Evolutionary conservation across 306 rosid genomes (phyloP).

Genomic region (Myrica gale): DNA sequence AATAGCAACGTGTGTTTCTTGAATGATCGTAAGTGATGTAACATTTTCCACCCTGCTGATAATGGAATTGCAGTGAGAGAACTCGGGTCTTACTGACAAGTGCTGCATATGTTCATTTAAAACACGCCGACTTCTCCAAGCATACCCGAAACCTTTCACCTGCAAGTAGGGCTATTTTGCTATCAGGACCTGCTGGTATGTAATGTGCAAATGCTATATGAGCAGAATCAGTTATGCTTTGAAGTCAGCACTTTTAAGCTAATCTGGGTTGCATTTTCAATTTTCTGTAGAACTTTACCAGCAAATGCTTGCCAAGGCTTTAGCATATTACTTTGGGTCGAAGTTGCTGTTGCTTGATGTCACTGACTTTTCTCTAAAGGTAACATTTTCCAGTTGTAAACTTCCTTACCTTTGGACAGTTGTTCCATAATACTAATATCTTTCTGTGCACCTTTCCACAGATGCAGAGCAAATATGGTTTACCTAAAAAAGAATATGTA

Average conservation of each 20-base stretch:
- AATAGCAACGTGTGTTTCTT: not conserved
- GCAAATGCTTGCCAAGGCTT: constrained; percentile 86
- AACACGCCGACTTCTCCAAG: constrained; percentile 61
- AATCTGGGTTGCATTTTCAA: constrained; percentile 12
- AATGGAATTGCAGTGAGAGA: constrained; percentile 53
- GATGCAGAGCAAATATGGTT: constrained; percentile 84
- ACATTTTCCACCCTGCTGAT: constrained; percentile 14
- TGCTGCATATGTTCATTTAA: constrained; percentile 76
- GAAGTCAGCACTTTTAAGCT: not conserved
- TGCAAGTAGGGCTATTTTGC: constrained; percentile 83
- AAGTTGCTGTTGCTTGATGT: constrained; percentile 79
- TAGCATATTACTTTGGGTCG: constrained; percentile 70
- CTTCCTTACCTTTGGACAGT: constrained; percentile 19
- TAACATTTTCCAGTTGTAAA: constrained; percentile 25
- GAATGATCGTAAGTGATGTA: not conserved
- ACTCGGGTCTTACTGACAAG: constrained; percentile 65
- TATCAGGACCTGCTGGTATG: constrained; percentile 84
- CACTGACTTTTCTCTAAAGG: constrained; percentile 75
- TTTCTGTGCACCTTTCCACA: constrained; percentile 42
- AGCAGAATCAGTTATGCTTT: constrained; percentile 1
- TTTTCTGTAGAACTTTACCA: constrained; percentile 65
- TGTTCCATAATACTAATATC: constrained; percentile 22
- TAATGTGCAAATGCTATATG: constrained; percentile 4
- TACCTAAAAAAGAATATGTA: constrained; percentile 64
- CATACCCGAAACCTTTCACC: constrained; percentile 88